A percentile compares a stretch with the other conserved stretches of the same genome.
Conservation (phyloP, 352 stramenopile species). For the Globisporangium recalcitrans region DNA sequence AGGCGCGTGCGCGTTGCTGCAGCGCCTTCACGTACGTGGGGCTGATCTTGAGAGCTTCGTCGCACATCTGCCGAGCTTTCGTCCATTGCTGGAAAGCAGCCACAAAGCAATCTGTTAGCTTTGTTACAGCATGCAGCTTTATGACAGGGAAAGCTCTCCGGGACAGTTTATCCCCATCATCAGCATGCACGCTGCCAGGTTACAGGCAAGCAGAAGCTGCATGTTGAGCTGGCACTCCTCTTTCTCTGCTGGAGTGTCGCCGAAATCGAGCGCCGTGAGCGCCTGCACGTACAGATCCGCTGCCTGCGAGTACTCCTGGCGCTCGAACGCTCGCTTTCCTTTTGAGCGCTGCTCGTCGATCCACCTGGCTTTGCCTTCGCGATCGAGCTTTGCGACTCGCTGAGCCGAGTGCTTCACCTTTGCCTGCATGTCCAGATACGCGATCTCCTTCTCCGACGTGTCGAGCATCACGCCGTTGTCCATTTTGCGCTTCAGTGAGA, state of each 20-base stretch:
- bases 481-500: conserved; percentile 64
- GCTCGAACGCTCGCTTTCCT: conserved; percentile 55
- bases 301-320: conserved; percentile 36
- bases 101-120: neutral
- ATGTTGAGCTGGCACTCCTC: conserved; percentile 35
- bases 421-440: conserved; percentile 66
- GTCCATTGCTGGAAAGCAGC: conserved; percentile 42
- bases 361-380: conserved; percentile 40
- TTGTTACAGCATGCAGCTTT: too few relatives aligned
- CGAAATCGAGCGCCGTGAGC: conserved; percentile 65
- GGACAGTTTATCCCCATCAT: conserved; percentile 42
- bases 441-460: conserved; percentile 66
- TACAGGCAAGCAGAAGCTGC: conserved; percentile 76
- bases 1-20: conserved; percentile 61
- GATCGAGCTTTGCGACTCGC: conserved; percentile 34
- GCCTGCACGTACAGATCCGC: conserved; percentile 67
- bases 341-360: conserved; percentile 30
- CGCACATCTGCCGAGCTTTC: conserved; percentile 55
- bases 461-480: conserved; percentile 82
- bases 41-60: conserved; percentile 49
- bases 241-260: conserved; percentile 28
- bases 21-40: conserved; percentile 44
- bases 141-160: neutral
- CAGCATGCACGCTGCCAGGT: conserved; percentile 69
- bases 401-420: conserved; percentile 71